Conservation (phyloP, 1,139 yeast genomes). For the Yamadazyma kanchanaburiensis region DNA sequence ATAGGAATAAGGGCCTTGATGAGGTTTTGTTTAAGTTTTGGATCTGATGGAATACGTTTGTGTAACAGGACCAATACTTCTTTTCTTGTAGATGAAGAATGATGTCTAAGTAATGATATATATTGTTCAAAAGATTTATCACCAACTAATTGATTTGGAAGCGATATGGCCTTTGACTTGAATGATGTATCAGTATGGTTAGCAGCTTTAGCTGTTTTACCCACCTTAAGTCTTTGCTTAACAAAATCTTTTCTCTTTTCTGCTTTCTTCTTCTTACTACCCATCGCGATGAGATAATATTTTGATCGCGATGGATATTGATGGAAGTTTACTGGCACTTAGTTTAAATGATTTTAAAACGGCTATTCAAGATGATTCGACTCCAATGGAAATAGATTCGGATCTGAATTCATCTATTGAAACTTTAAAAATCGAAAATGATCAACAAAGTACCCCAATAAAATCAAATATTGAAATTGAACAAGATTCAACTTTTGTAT, state of each 20-base stretch:
- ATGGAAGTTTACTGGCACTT: conserved; percentile 12
- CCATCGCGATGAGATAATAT: conserved; percentile 30
- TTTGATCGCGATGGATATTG: conserved; percentile 10
- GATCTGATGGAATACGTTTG: conserved; percentile 45
- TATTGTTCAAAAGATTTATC: conserved; percentile 53
- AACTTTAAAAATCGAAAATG: conserved; percentile 7
- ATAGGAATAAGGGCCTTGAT: conserved; percentile 56
- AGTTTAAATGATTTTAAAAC: conserved; percentile 12
- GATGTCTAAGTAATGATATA: conserved; percentile 73
- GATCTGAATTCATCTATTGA: conserved; percentile 7
- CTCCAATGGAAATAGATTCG: conserved; percentile 17
- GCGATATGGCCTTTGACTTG: conserved; percentile 65
- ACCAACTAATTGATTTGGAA: conserved; percentile 53
- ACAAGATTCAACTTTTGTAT: conserved; percentile 16
- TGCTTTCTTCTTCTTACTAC: conserved; percentile 55
- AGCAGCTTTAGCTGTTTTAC: conserved; percentile 70
- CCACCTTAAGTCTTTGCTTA: conserved; percentile 84
- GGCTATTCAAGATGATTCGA: conserved; percentile 5
- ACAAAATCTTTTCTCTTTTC: conserved; percentile 73
- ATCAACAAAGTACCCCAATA: conserved; percentile 10
- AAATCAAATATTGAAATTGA: conserved; percentile 9
- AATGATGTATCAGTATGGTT: conserved; percentile 86
- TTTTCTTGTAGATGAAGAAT: conserved; percentile 67
- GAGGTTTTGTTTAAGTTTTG: conserved; percentile 56
- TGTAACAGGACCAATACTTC: conserved; percentile 60